Evolutionary conservation across 1,139 yeast species (phyloP), one percentile per base, ranked within the genome.

Genomic region (Scheffersomyces illinoinensis): DNA sequence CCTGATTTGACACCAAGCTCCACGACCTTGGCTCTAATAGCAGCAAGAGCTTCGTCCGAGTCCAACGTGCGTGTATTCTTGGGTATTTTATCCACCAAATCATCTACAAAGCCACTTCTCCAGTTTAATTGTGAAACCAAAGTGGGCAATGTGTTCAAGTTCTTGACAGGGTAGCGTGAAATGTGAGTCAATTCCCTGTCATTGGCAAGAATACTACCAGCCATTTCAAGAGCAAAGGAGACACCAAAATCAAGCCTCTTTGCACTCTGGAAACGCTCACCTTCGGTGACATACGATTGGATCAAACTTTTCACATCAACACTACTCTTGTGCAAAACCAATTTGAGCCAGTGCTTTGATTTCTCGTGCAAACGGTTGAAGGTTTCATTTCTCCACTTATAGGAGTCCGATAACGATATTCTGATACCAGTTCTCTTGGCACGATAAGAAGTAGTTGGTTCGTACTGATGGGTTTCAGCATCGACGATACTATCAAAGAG

Each of bases 161-260:
- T 57, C 17, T 62, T 63, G 14, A 66, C 59, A 56, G 70, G 70
- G 51, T 70, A 64, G 57, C 70, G 69, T 1, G 77, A 66, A 58
- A 77, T 74, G 53, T 72, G 70, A 10, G 76, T 66, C 56, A 83
- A 73, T 65, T 89, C 93, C 60, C 85, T 80, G 66, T 92, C 96
- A 53, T 81, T 82, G 24, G 88, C 81, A 19, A 88, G 76, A 23
- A 91, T 84, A 6, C 84, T 74, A 2, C 96, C 95, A 1, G 97
- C 96, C 87, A 92, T 84, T 65, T 91, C 96, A 62, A 93, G 77
- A 0, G 98, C 98, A 79, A 95, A 91, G 0, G 96, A 88, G 57
- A 91, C 89, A 52, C 97, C 98, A 69, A 84, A 87, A 59, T 90
- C 89, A 52, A 91, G 83, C 57, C 76, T 77, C 50, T 68, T 67